Base-by-base conservation (phyloP, 2,329 filamentous ascomycete species). In the Catunica adiposa region DNA sequence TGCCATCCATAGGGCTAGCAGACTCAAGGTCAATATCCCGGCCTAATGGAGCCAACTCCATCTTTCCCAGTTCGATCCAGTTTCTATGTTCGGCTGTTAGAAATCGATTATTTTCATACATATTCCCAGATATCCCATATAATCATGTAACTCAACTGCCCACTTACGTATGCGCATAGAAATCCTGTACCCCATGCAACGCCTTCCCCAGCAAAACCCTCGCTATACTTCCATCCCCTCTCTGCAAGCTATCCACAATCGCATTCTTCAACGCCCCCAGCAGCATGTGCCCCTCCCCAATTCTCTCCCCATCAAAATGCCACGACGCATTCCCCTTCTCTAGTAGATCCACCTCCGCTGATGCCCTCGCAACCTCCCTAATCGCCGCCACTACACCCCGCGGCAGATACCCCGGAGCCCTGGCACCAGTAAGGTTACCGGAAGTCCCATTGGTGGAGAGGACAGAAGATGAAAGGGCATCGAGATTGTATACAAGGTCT, bases 131-230 rank as follows among this genome's bases (percentile, higher is more conserved):
- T n/a, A 8, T 23, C 2, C 31, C n/a, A 50, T 3, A 15, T 42
- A 48, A 20, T 8, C 29, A 29, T 11, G 20, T 31, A 47, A 38
- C 15, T 47, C 11, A 20, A 25, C 26, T 15, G 25, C 3, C 4
- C 42, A 57, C 59, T 51, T 26, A 61, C 59, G 53, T 57, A 38
- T 61, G 56, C 8, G 56, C 56, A 26, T 57, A 58, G 25, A 60
- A 58, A 34, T 61, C 59, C 38, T 61, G 59, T 20, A 61, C 58
- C 25, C 50, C 26, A 50, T 60, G 59, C 26, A 61, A 26, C 9
- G 55, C 58, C 44, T 59, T 53, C 14, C 59, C 59, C 42, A 61
- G n/a, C 40, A 54, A 22, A 22, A 23, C 42, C 11, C 58, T 52
- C 17, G 56, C 59, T 42, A 42, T 46, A 3, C n/a, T n/a, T 5